Percentiles rank a stretch among this genome's conserved stretches.
phyloP scores from a whole-genome alignment of 2,329 filamentous ascomycete species.

The Emergomyces orientalis region DNA sequence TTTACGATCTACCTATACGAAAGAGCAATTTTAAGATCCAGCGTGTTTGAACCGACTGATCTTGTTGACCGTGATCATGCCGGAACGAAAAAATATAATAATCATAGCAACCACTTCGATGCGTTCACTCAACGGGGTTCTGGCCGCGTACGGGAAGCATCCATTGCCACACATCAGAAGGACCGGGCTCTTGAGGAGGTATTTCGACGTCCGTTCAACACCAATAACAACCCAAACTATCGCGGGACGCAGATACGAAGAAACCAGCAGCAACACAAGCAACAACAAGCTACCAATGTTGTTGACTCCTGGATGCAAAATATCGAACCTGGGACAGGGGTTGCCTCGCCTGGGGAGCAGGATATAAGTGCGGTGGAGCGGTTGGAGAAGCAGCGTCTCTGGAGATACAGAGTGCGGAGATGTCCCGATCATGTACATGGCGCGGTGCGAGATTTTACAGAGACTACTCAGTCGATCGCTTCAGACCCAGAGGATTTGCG shows the following conservation, averaged over 20 bases:
- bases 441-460: conserved; percentile 40
- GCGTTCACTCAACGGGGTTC: conserved; percentile 61
- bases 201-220: conserved; percentile 61
- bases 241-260: conserved; percentile 47
- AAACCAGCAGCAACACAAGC: conserved; percentile 57
- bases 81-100: conserved; percentile 49
- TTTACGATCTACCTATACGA: conserved; percentile 85
- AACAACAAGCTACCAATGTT: conserved; percentile 66
- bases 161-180: conserved; percentile 78
- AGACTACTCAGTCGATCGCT: conserved; percentile 44
- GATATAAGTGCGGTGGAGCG: conserved; percentile 50
- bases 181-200: conserved; percentile 86
- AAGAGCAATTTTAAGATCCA: conserved; percentile 62
- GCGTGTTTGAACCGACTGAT: conserved; percentile 74
- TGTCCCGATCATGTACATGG: conserved; percentile 19
- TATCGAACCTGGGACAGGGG: conserved; percentile 46
- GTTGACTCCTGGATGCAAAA: conserved; percentile 85
- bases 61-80: conserved; percentile 60
- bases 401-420: conserved; percentile 45
- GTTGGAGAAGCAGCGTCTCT: conserved; percentile 43
- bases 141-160: conserved; percentile 66
- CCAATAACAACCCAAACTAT: conserved; percentile 44
- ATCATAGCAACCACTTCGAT: conserved; percentile 47
- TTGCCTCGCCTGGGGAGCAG: conserved; percentile 52
- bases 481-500: conserved; percentile 47